Conservation (phyloP, 2,329 filamentous ascomycete species). For the Stemphylium vesicarium region DNA sequence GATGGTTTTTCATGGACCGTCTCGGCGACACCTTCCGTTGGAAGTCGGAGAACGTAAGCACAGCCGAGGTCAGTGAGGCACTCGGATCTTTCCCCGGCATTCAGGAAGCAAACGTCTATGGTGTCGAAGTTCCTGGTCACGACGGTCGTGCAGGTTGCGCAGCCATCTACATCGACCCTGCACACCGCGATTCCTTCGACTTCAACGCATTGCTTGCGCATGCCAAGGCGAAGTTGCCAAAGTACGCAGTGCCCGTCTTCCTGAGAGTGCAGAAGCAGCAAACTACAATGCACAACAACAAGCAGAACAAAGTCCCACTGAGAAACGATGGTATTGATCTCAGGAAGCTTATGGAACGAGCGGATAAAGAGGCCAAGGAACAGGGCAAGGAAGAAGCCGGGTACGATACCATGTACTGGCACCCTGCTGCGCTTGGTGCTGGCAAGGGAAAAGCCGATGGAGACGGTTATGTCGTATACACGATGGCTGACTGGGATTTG, state of each 20-base stretch:
- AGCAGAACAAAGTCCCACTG: conserved; percentile 77
- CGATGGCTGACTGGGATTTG: conserved; percentile 63
- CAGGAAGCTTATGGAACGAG: conserved; percentile 50
- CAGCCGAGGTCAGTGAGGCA: conserved; percentile 55
- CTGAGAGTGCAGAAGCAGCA: conserved; percentile 65
- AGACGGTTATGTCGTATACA: conserved; percentile 64
- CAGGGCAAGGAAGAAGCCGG: conserved; percentile 39
- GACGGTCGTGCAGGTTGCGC: conserved; percentile 63
- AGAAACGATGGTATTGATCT: conserved; percentile 71
- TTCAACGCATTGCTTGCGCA: conserved; percentile 66
- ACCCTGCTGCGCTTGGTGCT: conserved; percentile 45
- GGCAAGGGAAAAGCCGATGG: conserved; percentile 47
- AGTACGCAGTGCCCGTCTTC: conserved; percentile 79
- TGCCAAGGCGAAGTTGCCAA: conserved; percentile 66
- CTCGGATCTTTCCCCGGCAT: conserved; percentile 54
- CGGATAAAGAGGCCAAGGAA: conserved; percentile 46
- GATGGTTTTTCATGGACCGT: conserved; percentile 58
- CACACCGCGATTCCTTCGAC: conserved; percentile 52
- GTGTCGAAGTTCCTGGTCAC: conserved; percentile 55
- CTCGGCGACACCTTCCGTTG: conserved; percentile 59
- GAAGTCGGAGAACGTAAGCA: conserved; percentile 59
- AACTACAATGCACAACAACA: conserved; percentile 75
- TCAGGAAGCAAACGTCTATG: conserved; percentile 57
- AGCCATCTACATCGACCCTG: conserved; percentile 63
- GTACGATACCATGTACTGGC: conserved; percentile 59